A percentile compares a stretch with the other conserved stretches of the same genome.
These are phyloP conservation scores for Trichoderma parareesei DNA, from an alignment of 495 filamentous ascomycete species.

Conservation along the genomic window DNA sequence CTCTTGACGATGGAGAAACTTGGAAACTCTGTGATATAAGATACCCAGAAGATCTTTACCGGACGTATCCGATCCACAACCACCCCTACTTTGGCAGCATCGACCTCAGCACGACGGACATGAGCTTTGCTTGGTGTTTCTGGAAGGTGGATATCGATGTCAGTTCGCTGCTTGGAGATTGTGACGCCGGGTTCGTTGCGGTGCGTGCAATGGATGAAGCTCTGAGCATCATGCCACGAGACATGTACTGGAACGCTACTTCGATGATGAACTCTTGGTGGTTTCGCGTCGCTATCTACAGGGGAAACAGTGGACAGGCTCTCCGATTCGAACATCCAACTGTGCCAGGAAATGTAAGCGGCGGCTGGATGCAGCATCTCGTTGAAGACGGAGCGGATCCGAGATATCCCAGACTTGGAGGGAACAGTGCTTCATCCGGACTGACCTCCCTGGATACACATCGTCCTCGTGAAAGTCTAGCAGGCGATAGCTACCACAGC, in stretches of 20 bases:
- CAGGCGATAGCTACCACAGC: conserved; percentile 47
- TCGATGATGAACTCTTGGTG: conserved; percentile 99
- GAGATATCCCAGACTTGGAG: not conserved
- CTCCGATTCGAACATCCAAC: conserved; percentile 88
- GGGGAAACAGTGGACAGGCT: conserved; percentile 44
- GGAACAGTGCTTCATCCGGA: not conserved
- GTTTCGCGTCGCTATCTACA: conserved; percentile 75
- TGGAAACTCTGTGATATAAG: conserved; percentile 77
- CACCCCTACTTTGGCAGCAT: conserved; percentile 68
- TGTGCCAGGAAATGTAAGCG: conserved; percentile 68
- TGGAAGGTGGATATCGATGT: conserved; percentile 73
- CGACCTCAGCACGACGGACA: conserved; percentile 77
- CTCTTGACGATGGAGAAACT: conserved; percentile 72
- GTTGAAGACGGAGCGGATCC: conserved; percentile 76
- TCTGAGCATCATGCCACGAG: conserved; percentile 77
- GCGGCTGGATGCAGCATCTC: conserved; percentile 95
- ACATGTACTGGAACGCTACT: conserved; percentile 95
- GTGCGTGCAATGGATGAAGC: conserved; percentile 90
- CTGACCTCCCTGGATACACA: not conserved
- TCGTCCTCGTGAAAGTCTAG: conserved; percentile 50
- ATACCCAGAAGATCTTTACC: conserved; percentile 84
- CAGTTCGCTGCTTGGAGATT: conserved; percentile 39
- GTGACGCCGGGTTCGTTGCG: conserved; percentile 61
- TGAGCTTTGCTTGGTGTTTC: conserved; percentile 89
- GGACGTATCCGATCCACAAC: conserved; percentile 52